These are phyloP conservation scores for Apiotrichum gracile DNA, from an alignment of 1,284 basidiomycete genomes.

Conservation along the genomic window DNA sequence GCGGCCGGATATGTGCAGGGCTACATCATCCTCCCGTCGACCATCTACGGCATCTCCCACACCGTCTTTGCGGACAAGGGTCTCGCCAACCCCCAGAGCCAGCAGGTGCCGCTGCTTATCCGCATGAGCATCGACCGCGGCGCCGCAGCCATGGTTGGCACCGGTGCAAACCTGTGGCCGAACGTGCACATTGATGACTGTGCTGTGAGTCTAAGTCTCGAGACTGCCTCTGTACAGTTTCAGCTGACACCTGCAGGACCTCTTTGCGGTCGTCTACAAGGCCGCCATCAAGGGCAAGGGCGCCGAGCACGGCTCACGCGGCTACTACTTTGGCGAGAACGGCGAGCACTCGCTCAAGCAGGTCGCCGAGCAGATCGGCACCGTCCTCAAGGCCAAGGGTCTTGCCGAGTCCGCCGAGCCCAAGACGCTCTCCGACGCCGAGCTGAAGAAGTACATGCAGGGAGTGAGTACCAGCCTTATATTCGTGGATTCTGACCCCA, in stretches of 20 bases:
- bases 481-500: background rate
- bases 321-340: slow-evolving; percentile 43
- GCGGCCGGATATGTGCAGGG: slow-evolving; percentile 32
- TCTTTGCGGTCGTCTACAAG: slow-evolving; percentile 32
- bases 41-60: slow-evolving; percentile 43
- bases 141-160: slow-evolving; percentile 39
- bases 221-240: background rate
- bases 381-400: slow-evolving; percentile 15
- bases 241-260: slow-evolving; percentile 10
- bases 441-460: slow-evolving; percentile 33
- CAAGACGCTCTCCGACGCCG: slow-evolving; percentile 31
- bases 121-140: slow-evolving; percentile 39
- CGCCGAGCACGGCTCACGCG: slow-evolving; percentile 34
- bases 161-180: slow-evolving; percentile 33
- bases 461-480: background rate
- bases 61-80: slow-evolving; percentile 34
- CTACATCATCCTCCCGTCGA: slow-evolving; percentile 46
- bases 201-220: slow-evolving; percentile 7
- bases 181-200: slow-evolving; percentile 20
- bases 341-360: slow-evolving; percentile 42
- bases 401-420: slow-evolving; percentile 29
- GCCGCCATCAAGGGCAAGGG: slow-evolving; percentile 22
- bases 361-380: slow-evolving; percentile 35
- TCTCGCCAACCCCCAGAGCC: slow-evolving; percentile 34
- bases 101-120: slow-evolving; percentile 39